Base-by-base conservation (phyloP, 441 rosid species). In the Sinapis alba region DNA sequence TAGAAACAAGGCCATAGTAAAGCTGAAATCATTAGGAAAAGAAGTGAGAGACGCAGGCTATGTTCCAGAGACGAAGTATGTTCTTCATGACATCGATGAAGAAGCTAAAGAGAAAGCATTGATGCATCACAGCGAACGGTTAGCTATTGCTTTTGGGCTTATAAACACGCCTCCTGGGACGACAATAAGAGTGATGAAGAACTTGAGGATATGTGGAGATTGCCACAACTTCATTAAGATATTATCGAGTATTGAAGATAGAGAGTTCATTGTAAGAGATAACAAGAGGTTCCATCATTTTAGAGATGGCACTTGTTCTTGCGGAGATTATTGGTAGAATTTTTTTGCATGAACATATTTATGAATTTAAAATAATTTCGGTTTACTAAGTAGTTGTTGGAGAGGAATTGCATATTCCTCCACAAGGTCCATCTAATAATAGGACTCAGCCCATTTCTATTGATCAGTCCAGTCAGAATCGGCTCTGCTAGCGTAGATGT, bases 71-170 rank as follows among this genome's bases (percentile, higher is more conserved):
- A 83, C 88, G 0, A 89, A 84, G 72, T 84, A 80, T 76, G 88
- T 82, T 34, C 84, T 86, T 71, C 90, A 86, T 69, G 80, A 87
- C 58, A 84, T 88, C 20, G 88, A 88, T 65, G 87, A 83, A 78
- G 95, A 88, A 81, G 90, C 87, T 72, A 87, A 86, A 75, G 96
- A 88, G 82, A 86, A 82, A 65, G 85, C 83, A 20, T 73, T 82
- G 62, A 86, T 87, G 83, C 80, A 79, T 80, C 96, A 87, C 38
- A 83, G 88, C 38, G 89, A 89, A 79, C 78, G 86, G 68, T 69
- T 89, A 78, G 94, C 94, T 16, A 86, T 87, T 47, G 85, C 90
- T 15, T 89, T 85, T 57, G 92, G 84, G 36, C 78, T 89, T 67
- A 83, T 87, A 53, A 73, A 58, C 68, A 83, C 85, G 11, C 5